Evolutionary conservation across 2,329 filamentous ascomycete genomes (phyloP).

Genomic region (Trichoderma pleuroti): DNA sequence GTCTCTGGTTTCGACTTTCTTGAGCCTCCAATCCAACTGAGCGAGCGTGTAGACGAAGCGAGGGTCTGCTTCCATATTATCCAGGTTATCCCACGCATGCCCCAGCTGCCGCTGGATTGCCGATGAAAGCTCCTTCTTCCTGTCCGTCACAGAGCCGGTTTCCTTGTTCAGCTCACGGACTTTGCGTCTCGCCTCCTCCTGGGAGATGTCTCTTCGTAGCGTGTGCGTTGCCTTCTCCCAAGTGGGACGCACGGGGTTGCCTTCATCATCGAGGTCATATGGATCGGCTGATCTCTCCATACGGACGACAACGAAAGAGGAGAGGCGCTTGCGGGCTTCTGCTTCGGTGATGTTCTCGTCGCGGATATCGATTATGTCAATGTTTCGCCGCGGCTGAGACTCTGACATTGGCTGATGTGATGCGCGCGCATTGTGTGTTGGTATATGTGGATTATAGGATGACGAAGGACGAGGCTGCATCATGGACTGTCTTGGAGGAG

Average conservation of each 20-base stretch:
- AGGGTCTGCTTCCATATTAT: conserved; percentile 33
- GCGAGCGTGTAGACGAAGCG: conserved; percentile 41
- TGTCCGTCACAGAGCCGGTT: conserved; percentile 32
- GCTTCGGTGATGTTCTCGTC: conserved; percentile 36
- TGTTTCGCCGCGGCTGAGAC: neutral
- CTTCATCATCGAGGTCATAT: conserved; percentile 37
- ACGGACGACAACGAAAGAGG: conserved; percentile 40
- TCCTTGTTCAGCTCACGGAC: conserved; percentile 38
- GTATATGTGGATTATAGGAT: neutral
- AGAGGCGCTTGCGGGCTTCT: conserved; percentile 38
- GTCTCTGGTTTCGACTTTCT: conserved; percentile 24
- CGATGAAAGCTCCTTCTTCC: conserved; percentile 36
- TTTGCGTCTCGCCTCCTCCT: conserved; percentile 35
- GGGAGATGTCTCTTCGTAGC: conserved; percentile 37
- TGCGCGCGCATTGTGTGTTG: neutral
- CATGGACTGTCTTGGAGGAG: neutral
- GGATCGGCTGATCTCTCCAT: conserved; percentile 39
- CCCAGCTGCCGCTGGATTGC: conserved; percentile 44
- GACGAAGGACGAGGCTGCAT: neutral
- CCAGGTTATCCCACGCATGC: conserved; percentile 34
- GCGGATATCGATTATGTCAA: conserved; percentile 37
- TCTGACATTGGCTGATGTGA: neutral
- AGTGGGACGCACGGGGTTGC: conserved; percentile 31
- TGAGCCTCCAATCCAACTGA: conserved; percentile 43
- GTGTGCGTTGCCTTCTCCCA: conserved; percentile 40